A percentile compares a stretch with the other conserved stretches of the same genome.
phyloP scores from a whole-genome alignment of 371 early-diverging fungal genomes.

The Lichtheimia ornata region DNA sequence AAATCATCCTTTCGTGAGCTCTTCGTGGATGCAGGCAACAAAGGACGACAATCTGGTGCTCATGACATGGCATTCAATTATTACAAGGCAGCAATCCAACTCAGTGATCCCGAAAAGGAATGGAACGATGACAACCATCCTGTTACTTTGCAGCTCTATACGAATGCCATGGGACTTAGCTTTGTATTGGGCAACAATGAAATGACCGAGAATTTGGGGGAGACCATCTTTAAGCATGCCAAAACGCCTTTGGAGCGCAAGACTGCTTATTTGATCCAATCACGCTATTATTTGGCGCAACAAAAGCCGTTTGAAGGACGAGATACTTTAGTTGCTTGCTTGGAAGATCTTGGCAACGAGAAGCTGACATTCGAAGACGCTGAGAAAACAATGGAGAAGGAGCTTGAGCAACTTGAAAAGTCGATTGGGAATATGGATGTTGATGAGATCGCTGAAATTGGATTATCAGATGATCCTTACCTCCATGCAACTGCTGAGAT shows the following conservation, averaged over 20 bases:
- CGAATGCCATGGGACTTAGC: conserved; percentile 33
- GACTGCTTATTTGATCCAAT: conserved; percentile 37
- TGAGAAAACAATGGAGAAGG: conserved; percentile 18
- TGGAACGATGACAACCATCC: conserved; percentile 30
- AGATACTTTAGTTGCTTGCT: conserved; percentile 24
- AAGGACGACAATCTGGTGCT: conserved; percentile 40
- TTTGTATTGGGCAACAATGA: conserved; percentile 41
- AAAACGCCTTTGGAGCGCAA: conserved; percentile 37
- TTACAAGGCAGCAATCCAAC: conserved; percentile 32
- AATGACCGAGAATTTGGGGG: conserved; percentile 22
- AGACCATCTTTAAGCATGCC: conserved; percentile 30
- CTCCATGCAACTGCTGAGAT: conserved; percentile 32
- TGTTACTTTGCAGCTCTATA: conserved; percentile 29
- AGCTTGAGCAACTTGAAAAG: conserved; percentile 16
- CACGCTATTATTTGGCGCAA: conserved; percentile 32
- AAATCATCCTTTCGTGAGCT: conserved; percentile 26
- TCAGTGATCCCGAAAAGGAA: conserved; percentile 12
- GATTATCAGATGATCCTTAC: conserved; percentile 25
- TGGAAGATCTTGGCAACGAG: conserved; percentile 31
- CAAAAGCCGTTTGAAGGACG: conserved; percentile 37
- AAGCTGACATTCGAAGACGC: conserved; percentile 7
- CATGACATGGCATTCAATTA: conserved; percentile 40
- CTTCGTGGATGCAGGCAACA: conserved; percentile 37
- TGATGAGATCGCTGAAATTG: conserved; percentile 16
- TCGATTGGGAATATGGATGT: conserved; percentile 19